Conservation (phyloP, 352 stramenopile genomes). For the Lagenidium giganteum region DNA sequence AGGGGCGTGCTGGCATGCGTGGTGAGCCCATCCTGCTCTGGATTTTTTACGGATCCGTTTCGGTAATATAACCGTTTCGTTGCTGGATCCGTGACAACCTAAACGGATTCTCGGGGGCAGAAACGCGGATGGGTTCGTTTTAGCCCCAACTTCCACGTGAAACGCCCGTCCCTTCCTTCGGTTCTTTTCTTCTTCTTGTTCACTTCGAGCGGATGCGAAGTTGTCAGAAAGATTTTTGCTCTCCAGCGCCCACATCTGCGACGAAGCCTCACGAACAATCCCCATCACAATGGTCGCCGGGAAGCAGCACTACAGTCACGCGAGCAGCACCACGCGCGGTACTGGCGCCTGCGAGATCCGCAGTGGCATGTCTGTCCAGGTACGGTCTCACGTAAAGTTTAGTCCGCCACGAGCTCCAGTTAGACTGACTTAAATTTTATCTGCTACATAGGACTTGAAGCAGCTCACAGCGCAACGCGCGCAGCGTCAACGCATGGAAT, state of each 20-base stretch:
- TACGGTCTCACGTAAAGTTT: slow-evolving; percentile 8
- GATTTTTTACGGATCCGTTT: too few species aligned
- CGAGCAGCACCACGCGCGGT: slow-evolving; percentile 24
- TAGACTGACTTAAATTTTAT: not conserved
- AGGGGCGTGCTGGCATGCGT: too few species aligned
- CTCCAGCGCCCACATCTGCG: not conserved
- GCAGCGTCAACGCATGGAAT: slow-evolving; percentile 62
- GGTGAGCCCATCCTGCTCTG: too few species aligned
- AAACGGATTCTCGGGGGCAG: too few species aligned
- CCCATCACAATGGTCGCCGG: slow-evolving; percentile 15
- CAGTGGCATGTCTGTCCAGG: slow-evolving; percentile 82
- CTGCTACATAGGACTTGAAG: slow-evolving; percentile 54
- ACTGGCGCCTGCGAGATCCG: slow-evolving; percentile 63
- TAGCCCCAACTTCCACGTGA: slow-evolving; percentile 11
- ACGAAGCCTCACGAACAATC: not conserved
- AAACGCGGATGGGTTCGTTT: not conserved
- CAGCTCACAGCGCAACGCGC: slow-evolving; percentile 71
- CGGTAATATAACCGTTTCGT: too few species aligned
- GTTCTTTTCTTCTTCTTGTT: slow-evolving; percentile 6
- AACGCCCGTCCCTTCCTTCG: slow-evolving; percentile 9
- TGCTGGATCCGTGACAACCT: too few species aligned
- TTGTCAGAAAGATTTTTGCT: slow-evolving; percentile 20
- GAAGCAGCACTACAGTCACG: not conserved
- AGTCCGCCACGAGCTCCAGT: too few species aligned
- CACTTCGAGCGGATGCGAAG: slow-evolving; percentile 15